phyloP scores from a whole-genome alignment of 768 basidiomycete species.

The Pulveroboletus sp. region DNA sequence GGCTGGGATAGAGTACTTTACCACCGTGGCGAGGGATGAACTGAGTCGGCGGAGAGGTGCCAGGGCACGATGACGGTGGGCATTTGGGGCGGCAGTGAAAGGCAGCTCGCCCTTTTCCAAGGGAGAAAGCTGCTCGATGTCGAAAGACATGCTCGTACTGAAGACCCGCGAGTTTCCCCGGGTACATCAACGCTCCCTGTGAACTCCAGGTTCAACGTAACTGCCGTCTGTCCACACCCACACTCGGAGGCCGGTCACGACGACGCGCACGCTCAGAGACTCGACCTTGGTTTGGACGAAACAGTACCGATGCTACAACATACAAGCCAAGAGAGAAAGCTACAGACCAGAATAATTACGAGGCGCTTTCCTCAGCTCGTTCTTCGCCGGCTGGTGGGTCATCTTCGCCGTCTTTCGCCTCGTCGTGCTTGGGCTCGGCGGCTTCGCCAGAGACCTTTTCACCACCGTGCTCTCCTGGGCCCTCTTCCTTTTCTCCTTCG shows the following conservation, averaged over 20 bases:
- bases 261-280: too few species aligned
- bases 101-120: slow-evolving; percentile 20
- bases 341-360: slow-evolving; percentile 11
- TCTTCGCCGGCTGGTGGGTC: slow-evolving; percentile 18
- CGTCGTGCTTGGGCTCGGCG: slow-evolving; percentile 20
- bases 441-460: slow-evolving; percentile 27
- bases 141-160: slow-evolving; percentile 7
- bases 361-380: slow-evolving; percentile 14
- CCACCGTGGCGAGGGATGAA: slow-evolving; percentile 4
- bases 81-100: slow-evolving; percentile 1
- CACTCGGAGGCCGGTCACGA: too few species aligned
- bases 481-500: slow-evolving; percentile 30
- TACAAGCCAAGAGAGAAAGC: slow-evolving; percentile 1
- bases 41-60: neutral
- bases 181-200: too few species aligned
- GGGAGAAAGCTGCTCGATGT: slow-evolving; percentile 9
- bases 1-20: slow-evolving; percentile 18
- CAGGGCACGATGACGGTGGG: neutral
- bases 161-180: neutral
- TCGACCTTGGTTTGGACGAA: neutral
- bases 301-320: neutral
- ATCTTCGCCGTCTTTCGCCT: slow-evolving; percentile 23
- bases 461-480: slow-evolving; percentile 18
- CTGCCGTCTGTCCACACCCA: too few species aligned
- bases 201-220: too few species aligned